Base-by-base conservation (phyloP, 306 rosid species). In the Pyrus bretschneideri region DNA sequence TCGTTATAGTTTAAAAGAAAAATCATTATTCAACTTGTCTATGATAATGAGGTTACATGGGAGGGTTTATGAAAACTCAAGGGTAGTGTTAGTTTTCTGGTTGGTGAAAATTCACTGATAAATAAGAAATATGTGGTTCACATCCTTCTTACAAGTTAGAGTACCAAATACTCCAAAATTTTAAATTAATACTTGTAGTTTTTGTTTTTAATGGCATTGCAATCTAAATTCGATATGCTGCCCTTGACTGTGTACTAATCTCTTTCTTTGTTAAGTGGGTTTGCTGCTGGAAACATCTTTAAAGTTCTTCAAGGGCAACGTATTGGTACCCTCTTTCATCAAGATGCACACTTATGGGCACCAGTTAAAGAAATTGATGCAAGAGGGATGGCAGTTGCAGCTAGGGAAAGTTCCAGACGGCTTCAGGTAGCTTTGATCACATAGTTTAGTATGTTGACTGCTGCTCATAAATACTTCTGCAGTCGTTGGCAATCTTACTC, bases 341-440 rank as follows among this genome's bases (percentile, higher is more conserved):
- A 83, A 83, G 92, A 95, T 87, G 98, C 98, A 9, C 89, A 89
- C 82, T 81, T 83, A 74, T 92, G 96, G 98, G 79, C 66, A 30
- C 76, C 88, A 25, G 25, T 76, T 25, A 95, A 92, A 71, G 99
- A 91, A 70, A 75, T 86, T 79, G 92, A 87, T 80, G 86, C 92
- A 18, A 90, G 93, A 22, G 93, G 87, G 62, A 95, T 95, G 97
- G 99, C 99, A 85, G 87, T 92, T 86, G 90, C 99, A 72, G 97
- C 99, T 55, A 88, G 97, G 88, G 97, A 90, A 84, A 88, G 98
- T 86, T 95, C 99, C 73, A 92, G 97, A 84, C 85, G 85, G 76
- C 96, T 95, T 80, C 99, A 92, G 98, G 99, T 93, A 70, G 76
- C 49, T 74, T 76, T n/a, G 15, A 46, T 23, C 55, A 61, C 29